A percentile compares a stretch with the other conserved stretches of the same genome.
phyloP scores from a whole-genome alignment of 2,329 filamentous ascomycete species.

The Alternaria triticina region DNA sequence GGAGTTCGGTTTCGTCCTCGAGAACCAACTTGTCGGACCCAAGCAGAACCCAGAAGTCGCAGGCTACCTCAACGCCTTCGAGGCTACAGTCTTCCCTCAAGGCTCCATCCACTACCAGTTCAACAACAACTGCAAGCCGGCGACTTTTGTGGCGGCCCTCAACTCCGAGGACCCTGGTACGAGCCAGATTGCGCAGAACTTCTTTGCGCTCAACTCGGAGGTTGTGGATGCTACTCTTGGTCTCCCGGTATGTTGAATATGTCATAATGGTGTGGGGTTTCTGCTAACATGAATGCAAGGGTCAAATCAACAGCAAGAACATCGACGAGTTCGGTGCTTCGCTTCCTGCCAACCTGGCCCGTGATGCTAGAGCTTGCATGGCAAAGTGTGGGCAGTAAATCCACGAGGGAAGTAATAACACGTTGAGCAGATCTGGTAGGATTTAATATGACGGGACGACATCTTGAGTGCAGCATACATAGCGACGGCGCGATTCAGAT shows the following conservation, averaged over 20 bases:
- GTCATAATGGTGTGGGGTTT: not conserved
- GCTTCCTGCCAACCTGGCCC: conserved; percentile 58
- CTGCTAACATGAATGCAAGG: not conserved
- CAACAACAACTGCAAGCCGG: conserved; percentile 55
- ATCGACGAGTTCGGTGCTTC: conserved; percentile 44
- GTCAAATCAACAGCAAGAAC: conserved; percentile 35
- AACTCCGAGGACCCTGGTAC: conserved; percentile 55
- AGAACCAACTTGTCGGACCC: conserved; percentile 51
- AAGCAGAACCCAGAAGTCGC: conserved; percentile 48
- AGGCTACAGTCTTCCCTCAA: conserved; percentile 56
- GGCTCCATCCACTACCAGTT: conserved; percentile 58
- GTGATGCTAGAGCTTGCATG: conserved; percentile 62
- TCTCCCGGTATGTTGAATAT: conserved; percentile 37
- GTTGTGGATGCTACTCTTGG: conserved; percentile 50
- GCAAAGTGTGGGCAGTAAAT: conserved; percentile 49
- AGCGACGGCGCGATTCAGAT: conserved; percentile 23
- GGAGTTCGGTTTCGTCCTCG: conserved; percentile 55
- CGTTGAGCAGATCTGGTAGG: not conserved
- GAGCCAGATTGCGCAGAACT: conserved; percentile 52
- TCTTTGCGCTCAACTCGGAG: conserved; percentile 48
- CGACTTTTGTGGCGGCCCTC: conserved; percentile 53
- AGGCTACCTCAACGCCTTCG: conserved; percentile 49
- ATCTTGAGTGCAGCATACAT: conserved; percentile 13
- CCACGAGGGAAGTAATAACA: not conserved
- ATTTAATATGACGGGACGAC: not conserved